These are phyloP conservation scores for Trypanosoma congolense DNA, from an alignment of 208 protist species.

Conservation along the genomic window DNA sequence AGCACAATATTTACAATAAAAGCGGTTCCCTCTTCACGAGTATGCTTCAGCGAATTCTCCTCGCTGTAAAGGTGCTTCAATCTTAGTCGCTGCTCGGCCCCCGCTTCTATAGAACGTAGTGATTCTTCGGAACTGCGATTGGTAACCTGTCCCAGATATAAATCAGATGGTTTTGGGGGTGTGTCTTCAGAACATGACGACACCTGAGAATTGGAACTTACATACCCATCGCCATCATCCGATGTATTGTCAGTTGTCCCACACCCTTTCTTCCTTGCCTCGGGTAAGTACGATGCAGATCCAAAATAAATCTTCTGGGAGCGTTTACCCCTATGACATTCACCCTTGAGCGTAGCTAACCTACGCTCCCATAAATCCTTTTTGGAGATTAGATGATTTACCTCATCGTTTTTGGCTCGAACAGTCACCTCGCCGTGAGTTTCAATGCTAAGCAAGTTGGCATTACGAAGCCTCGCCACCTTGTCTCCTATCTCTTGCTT, in stretches of 20 bases:
- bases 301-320: conserved; percentile 64
- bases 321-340: conserved; percentile 1
- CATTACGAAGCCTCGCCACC: conserved; percentile 52
- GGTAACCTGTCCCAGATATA: conserved; percentile 26
- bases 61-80: not conserved
- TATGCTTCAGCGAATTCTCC: not conserved
- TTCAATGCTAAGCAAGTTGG: conserved; percentile 50
- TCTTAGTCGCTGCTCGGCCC: conserved; percentile 12
- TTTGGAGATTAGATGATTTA: conserved; percentile 61
- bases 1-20: conserved; percentile 30
- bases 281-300: conserved; percentile 65
- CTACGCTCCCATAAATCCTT: conserved; percentile 62
- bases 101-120: conserved; percentile 27
- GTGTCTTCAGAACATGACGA: conserved; percentile 14
- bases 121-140: conserved; percentile 20
- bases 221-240: conserved; percentile 1
- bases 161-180: conserved; percentile 3
- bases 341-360: conserved; percentile 24
- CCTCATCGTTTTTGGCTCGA: conserved; percentile 69
- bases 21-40: conserved; percentile 1
- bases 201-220: conserved; percentile 1
- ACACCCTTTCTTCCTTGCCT: conserved; percentile 23
- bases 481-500: conserved; percentile 75
- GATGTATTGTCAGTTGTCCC: not conserved
- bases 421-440: conserved; percentile 72